Percentiles rank a stretch among this genome's conserved stretches.
phyloP scores from a whole-genome alignment of 2,329 filamentous ascomycete genomes.

The Alternaria sp. region DNA sequence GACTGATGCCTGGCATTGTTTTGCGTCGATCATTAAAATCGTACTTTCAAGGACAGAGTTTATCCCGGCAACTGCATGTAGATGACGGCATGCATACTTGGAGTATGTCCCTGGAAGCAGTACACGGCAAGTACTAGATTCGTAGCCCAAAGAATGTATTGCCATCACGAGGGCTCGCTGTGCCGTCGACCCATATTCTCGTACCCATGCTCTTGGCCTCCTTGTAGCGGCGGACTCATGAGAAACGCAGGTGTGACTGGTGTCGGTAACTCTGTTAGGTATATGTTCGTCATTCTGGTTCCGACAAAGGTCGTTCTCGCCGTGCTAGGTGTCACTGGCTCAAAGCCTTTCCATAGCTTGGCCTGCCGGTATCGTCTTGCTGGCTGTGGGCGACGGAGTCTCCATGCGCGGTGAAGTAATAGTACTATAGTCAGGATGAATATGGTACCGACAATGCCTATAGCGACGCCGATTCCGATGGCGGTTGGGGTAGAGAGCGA shows the following conservation, averaged over 20 bases:
- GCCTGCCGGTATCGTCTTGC: constrained; percentile 20
- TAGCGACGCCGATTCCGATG: constrained; percentile 26
- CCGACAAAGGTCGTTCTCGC: constrained; percentile 13
- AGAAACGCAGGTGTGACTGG: constrained; percentile 18
- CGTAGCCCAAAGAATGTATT: not conserved
- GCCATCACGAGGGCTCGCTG: not conserved
- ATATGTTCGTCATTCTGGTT: constrained; percentile 18
- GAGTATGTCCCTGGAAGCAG: not conserved
- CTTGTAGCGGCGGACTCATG: constrained; percentile 9
- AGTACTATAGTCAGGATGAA: constrained; percentile 11
- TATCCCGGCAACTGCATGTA: not conserved
- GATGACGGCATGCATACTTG: not conserved
- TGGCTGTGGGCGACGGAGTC: constrained; percentile 7
- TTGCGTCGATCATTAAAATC: not conserved
- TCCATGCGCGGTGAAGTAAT: constrained; percentile 21
- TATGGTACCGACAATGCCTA: constrained; percentile 22
- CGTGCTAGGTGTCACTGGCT: constrained; percentile 21
- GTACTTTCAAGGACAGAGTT: not conserved
- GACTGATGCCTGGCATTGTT: not conserved
- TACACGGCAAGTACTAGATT: not conserved
- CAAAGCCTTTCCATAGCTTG: constrained; percentile 31
- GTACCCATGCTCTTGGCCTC: not conserved
- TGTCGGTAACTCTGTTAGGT: constrained; percentile 21
- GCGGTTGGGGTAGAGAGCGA: constrained; percentile 20
- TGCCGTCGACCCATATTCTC: not conserved